Base-by-base conservation (phyloP, 2,329 filamentous ascomycete genomes). In the Xylaria sp. region DNA sequence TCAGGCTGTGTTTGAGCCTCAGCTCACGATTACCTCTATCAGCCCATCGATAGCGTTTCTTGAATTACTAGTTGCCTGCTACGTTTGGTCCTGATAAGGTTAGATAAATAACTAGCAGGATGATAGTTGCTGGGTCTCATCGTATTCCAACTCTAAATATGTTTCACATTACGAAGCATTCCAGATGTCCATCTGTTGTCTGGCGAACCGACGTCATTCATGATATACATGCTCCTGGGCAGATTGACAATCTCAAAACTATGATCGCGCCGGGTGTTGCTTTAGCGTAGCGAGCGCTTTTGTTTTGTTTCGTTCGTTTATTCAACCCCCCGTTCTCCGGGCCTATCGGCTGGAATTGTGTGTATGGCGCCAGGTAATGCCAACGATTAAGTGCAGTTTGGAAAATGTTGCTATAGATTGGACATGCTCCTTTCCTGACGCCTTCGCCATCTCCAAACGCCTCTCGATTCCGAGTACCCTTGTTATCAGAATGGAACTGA, bases 401-500 rank as follows among this genome's bases (percentile, higher is more conserved):
- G 39, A 31, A 6, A 23, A n/a, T 25, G 39, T 9, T 3, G 20
- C 10, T 28, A 28, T 46, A 41, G 39, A n/a, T n/a, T 23, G 23
- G n/a, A 55, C 18, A 10, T 46, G 46, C 60, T 37, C 12, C 12
- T 13, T 50, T 63, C 39, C 12, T 44, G 12, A 57, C n/a, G 34
- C 44, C 58, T 56, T 48, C 31, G 31, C 37, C 23, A 8, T 31
- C 13, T n/a, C n/a, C 6, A 18, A 51, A 39, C 28, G 25, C 31
- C 37, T 25, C 57, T 20, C 23, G 23, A 23, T 46, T 25, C 50
- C 25, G 57, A 62, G 58, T 41, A 8, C 31, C 44, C 39, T 7
- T 48, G 34, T 63, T 57, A 57, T 70, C 23, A 66, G 56, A 56
- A 63, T 69, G 58, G 67, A 72, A 74, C 60, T 57, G 44, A 54